Evolutionary conservation across 768 basidiomycete genomes (phyloP), one percentile per base, ranked within the genome.

Genomic region (Mycena kentingensis): DNA sequence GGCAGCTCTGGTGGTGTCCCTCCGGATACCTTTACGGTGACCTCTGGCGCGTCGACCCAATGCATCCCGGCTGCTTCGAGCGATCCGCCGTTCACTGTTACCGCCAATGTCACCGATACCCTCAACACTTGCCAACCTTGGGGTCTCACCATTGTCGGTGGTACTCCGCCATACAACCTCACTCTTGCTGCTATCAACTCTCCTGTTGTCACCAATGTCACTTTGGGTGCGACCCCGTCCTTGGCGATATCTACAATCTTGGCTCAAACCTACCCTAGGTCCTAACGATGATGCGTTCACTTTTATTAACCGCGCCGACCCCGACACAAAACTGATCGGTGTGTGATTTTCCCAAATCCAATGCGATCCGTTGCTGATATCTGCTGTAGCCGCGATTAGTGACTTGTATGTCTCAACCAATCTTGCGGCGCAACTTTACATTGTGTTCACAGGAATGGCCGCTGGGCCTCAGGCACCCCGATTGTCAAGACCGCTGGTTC

Each of bases 71-170:
- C 62, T 37, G 41, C 63, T 26, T 43, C 55, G 8, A 56, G 55
- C 5, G 32, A 59, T 3, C 59, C 65, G 3, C 46, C 66, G 16
- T 72, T 76, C 46, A 72, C 64, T 0, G 64, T 78, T 18, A 52
- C 64, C 5, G 61, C 70, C 15, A 76, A 74, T 52, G 63, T 71
- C 22, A 71, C 74, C 7, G 58, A 49, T 8, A 57, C 61, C 1
- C 39, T 78, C 4, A 54, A 58, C 12, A 73, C 76, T 16, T 80
- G 77, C 51, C 61, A 73, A 31, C 68, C 70, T 4, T 77, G 76
- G 75, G 71, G 74, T 3, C 53, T 76, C 12, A 67, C 63, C 7
- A 65, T 77, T 47, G 66, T 55, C 5, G 77, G 74, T 21, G 76
- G 75, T 13, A 61, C 60, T 2, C 68, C 70, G 32, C 80, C 77